Percentiles rank a stretch among this genome's conserved stretches.
These are phyloP conservation scores for Phlebopus sp. DNA, from an alignment of 1,284 basidiomycete genomes.

Conservation along the genomic window DNA sequence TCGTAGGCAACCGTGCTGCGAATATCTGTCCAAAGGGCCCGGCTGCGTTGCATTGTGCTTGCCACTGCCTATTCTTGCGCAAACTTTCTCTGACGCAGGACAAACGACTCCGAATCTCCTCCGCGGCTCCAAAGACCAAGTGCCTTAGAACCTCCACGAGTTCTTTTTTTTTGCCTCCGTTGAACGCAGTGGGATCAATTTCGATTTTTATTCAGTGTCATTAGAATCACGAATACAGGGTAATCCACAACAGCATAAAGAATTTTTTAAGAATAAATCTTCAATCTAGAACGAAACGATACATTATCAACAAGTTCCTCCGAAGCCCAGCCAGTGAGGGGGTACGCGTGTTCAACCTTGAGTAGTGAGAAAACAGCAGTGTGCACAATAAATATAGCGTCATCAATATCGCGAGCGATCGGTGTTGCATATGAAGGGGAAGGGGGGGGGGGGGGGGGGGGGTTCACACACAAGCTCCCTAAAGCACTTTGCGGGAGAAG, in stretches of 20 bases:
- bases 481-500: slow-evolving; percentile 5
- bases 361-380: no score
- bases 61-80: no score
- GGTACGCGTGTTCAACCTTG: not conserved
- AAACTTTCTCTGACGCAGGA: no score
- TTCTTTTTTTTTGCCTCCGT: no score
- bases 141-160: no score
- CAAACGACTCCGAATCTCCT: no score
- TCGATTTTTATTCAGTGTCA: not conserved
- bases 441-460: not conserved
- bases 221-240: not conserved
- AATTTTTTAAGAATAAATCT: slow-evolving; percentile 3
- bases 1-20: no score
- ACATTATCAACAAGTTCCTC: slow-evolving; percentile 8
- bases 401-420: not conserved
- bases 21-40: no score
- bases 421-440: no score
- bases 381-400: slow-evolving; percentile 6
- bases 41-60: no score
- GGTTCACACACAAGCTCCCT: not conserved
- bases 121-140: no score
- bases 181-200: no score
- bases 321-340: slow-evolving; percentile 3
- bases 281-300: not conserved
- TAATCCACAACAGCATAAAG: not conserved